Evolutionary conservation across 148 eudicot genomes (phyloP).

Genomic region (Rhododendron kiyosumense): DNA sequence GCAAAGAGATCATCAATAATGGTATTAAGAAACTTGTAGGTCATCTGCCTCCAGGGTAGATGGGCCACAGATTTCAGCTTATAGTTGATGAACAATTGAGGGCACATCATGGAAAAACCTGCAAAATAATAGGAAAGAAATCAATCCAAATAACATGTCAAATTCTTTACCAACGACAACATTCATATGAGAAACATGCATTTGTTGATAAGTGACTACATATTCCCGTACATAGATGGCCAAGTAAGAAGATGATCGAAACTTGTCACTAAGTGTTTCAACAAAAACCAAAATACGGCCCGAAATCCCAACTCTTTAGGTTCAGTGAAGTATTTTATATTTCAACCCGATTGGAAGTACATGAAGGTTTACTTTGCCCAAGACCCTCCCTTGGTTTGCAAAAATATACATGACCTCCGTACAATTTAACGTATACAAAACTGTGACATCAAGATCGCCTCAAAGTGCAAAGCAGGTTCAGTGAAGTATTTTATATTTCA

Average conservation of each 20-base stretch:
- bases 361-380: neutral
- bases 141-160: neutral
- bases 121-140: slow-evolving; percentile 16
- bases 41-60: slow-evolving; percentile 99
- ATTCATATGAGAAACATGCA: neutral
- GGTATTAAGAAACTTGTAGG: slow-evolving; percentile 97
- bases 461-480: neutral
- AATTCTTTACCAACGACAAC: neutral
- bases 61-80: slow-evolving; percentile 97
- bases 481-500: neutral
- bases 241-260: neutral
- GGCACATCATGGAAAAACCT: slow-evolving; percentile 99
- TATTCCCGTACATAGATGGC: neutral
- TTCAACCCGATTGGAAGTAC: neutral
- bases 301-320: neutral
- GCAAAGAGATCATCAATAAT: slow-evolving; percentile 98
- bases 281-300: neutral
- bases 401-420: neutral
- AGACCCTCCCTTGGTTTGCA: neutral
- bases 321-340: neutral
- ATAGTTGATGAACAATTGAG: slow-evolving; percentile 93
- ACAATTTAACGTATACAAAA: neutral
- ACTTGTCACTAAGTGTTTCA: neutral
- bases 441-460: neutral
- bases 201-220: neutral